Base-by-base conservation (phyloP, 1,284 basidiomycete species). In the Heliocybe sulcata region DNA sequence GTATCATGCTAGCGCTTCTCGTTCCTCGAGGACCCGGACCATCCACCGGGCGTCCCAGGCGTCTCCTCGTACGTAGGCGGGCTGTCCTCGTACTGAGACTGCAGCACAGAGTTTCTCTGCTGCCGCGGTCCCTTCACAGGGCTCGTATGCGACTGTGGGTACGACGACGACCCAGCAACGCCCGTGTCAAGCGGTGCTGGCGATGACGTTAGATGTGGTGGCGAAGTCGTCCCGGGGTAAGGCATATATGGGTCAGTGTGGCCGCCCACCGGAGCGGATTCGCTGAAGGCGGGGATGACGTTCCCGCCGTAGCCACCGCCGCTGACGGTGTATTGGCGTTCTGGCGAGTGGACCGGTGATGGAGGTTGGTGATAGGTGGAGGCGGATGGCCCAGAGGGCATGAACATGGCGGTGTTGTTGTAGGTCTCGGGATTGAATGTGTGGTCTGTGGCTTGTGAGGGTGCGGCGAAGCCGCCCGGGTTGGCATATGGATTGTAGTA, bases 61-160 rank as follows among this genome's bases (percentile, higher is more conserved):
- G 69, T 65, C 14, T 73, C 71, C 27, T 87, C 85, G 64, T 88
- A 88, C 55, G 71, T 73, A 20, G 85, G 85, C 14, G 86, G 86
- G 35, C 69, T 76, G 45, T 87, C 85, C 19, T 77, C 68, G 56
- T 79, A 74, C 57, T 63, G 59, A 57, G 29, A 12, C 12, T 11
- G 3, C 16, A 42, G 19, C 20, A 52, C 51, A 16, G 51, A 25
- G 12, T 20, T 31, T n/a, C 51, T 23, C 27, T 23, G 51, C 27
- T 16, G 14, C 22, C 45, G 66, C 62, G 56, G 61, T n/a, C 51
- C 61, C 56, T 20, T 45, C 3, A 49, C 27, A 4, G 55, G 54
- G 25, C 57, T 58, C 10, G 58, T 26, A 11, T 25, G 29, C 12
- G 29, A 6, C 12, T 31, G 55, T 14, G 58, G 56, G 48, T 61